These are phyloP conservation scores for Oryza officinalis DNA, from an alignment of 176 grass and related monocot genomes.

Conservation along the genomic window DNA sequence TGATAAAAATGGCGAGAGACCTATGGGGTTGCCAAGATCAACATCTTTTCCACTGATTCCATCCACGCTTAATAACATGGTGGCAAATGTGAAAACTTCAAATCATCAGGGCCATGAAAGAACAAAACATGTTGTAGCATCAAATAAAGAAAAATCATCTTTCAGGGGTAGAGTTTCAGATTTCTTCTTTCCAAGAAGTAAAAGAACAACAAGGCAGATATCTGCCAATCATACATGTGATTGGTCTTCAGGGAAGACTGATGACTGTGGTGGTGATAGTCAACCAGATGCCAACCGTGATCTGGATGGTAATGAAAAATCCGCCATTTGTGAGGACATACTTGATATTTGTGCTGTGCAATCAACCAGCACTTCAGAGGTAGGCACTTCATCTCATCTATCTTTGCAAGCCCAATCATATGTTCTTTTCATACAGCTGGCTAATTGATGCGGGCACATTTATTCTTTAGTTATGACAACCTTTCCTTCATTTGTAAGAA, in stretches of 20 bases:
- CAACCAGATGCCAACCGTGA: neutral
- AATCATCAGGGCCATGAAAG: constrained; percentile 42
- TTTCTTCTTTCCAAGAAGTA: constrained; percentile 75
- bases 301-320: constrained; percentile 20
- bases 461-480: neutral
- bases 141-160: constrained; percentile 60
- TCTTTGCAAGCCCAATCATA: neutral
- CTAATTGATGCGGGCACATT: neutral
- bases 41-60: constrained; percentile 50
- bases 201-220: constrained; percentile 50
- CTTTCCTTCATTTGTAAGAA: constrained; percentile 3
- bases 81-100: constrained; percentile 32
- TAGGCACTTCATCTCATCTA: constrained; percentile 23
- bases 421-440: constrained; percentile 3
- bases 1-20: constrained; percentile 24
- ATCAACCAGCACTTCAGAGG: constrained; percentile 36
- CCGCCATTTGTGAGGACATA: neutral
- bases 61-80: constrained; percentile 52
- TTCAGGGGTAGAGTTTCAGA: constrained; percentile 77
- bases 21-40: constrained; percentile 57
- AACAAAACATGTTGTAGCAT: constrained; percentile 20
- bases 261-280: constrained; percentile 19
- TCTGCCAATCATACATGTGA: constrained; percentile 17
- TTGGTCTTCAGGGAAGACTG: constrained; percentile 21
- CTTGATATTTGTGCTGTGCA: constrained; percentile 14